A percentile compares a stretch with the other conserved stretches of the same genome.
Conservation (phyloP, 352 stramenopile species). For the Lagenidium giganteum region DNA sequence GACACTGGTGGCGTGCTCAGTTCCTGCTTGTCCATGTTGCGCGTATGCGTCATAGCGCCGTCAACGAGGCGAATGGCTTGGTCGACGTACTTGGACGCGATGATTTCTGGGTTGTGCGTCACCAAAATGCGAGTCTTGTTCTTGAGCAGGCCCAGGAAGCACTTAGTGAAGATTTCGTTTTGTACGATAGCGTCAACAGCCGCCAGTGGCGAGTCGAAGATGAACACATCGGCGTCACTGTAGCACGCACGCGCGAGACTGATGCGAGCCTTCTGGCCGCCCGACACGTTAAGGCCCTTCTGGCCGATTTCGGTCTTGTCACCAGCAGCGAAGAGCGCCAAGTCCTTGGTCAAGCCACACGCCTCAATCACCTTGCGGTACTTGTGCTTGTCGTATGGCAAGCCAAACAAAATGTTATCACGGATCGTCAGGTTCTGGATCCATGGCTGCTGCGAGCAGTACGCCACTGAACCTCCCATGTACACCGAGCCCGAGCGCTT, state of each 20-base stretch:
- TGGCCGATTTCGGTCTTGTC: constrained; percentile 79
- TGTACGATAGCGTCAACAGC: constrained; percentile 51
- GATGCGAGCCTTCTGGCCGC: constrained; percentile 68
- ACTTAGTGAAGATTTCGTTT: constrained; percentile 85
- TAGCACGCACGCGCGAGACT: constrained; percentile 84
- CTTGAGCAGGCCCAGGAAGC: constrained; percentile 50
- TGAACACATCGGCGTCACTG: constrained; percentile 64
- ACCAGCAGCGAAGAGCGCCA: constrained; percentile 70
- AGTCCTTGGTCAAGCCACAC: constrained; percentile 72
- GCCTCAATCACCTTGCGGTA: constrained; percentile 77
- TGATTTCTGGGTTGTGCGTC: constrained; percentile 63
- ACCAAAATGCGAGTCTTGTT: constrained; percentile 69
- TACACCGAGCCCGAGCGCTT: constrained; percentile 43
- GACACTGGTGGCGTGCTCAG: constrained; percentile 26
- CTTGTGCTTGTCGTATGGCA: constrained; percentile 54
- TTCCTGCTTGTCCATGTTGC: constrained; percentile 30
- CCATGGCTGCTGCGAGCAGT: constrained; percentile 89
- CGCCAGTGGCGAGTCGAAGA: constrained; percentile 59
- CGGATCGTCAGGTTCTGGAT: constrained; percentile 82
- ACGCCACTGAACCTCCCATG: constrained; percentile 69
- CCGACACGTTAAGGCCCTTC: constrained; percentile 57
- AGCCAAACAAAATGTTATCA: constrained; percentile 93
- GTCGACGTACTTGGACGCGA: constrained; percentile 55
- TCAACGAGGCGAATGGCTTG: constrained; percentile 50
- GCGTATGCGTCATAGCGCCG: constrained; percentile 35